Percentiles rank a stretch among this genome's conserved stretches.
Evolutionary conservation across 768 basidiomycete genomes (phyloP).

Genomic region (Kwoniella bestiolae): DNA sequence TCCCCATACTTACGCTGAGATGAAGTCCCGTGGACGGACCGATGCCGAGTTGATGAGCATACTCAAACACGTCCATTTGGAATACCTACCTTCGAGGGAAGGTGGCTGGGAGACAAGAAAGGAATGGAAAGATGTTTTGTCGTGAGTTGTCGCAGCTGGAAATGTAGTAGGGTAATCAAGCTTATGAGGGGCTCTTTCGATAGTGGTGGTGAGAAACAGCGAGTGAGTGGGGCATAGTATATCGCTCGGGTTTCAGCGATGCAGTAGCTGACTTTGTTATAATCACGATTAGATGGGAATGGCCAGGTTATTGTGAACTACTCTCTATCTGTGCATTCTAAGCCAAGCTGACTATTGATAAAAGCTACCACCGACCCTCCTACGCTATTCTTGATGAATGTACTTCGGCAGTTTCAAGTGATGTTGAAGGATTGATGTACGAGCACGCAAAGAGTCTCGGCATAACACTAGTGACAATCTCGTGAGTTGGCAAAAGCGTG

Average conservation of each 20-base stretch:
- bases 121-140: constrained; percentile 92
- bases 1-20: constrained; percentile 81
- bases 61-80: constrained; percentile 78
- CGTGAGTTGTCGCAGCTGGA: constrained; percentile 27
- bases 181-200: not conserved
- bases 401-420: constrained; percentile 92
- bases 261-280: not conserved
- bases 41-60: constrained; percentile 74
- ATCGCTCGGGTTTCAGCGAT: too few species aligned
- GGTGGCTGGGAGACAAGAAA: constrained; percentile 88
- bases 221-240: constrained; percentile 64
- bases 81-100: constrained; percentile 81
- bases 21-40: constrained; percentile 66
- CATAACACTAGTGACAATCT: constrained; percentile 91
- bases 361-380: constrained; percentile 52
- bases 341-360: not conserved
- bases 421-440: constrained; percentile 96
- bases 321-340: not conserved
- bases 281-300: constrained; percentile 78
- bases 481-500: constrained; percentile 58
- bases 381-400: constrained; percentile 68
- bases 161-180: not conserved
- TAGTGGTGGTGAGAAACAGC: constrained; percentile 95
- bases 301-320: constrained; percentile 82
- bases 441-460: constrained; percentile 84